Conservation (phyloP, 176 grass and related monocot genomes). For the Oryza glumipatula region DNA sequence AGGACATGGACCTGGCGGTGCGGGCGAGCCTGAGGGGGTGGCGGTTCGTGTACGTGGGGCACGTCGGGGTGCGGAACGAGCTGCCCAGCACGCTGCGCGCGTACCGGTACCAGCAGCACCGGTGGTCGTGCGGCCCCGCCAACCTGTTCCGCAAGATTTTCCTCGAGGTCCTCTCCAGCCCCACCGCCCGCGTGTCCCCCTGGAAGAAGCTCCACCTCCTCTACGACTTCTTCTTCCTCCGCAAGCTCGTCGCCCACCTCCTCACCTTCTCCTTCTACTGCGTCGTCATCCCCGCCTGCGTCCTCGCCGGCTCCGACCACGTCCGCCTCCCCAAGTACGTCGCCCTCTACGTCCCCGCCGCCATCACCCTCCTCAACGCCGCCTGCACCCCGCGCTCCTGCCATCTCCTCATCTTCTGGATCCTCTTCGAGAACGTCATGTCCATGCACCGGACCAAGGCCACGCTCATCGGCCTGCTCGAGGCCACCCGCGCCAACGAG, state of each 20-base stretch:
- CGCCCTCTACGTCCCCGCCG: constrained; percentile 67
- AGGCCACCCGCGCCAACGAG: constrained; percentile 82
- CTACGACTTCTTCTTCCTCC: constrained; percentile 86
- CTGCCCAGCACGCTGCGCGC: constrained; percentile 76
- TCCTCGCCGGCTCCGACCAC: constrained; percentile 56
- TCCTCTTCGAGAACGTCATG: constrained; percentile 95
- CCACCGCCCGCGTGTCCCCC: constrained; percentile 48
- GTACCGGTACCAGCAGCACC: constrained; percentile 81
- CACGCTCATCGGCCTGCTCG: constrained; percentile 71
- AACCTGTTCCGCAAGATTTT: constrained; percentile 84
- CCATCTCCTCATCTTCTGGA: constrained; percentile 91
- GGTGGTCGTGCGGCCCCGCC: constrained; percentile 78
- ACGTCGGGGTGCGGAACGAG: constrained; percentile 72
- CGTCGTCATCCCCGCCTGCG: constrained; percentile 75
- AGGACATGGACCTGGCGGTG: constrained; percentile 96
- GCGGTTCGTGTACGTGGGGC: constrained; percentile 69
- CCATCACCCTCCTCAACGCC: constrained; percentile 84
- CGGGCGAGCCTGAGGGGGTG: constrained; percentile 72
- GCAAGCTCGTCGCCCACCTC: constrained; percentile 87
- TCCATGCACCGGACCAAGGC: constrained; percentile 89
- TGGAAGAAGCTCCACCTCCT: constrained; percentile 90
- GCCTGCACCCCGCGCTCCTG: constrained; percentile 73
- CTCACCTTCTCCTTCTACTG: constrained; percentile 91
- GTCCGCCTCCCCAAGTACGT: constrained; percentile 74
- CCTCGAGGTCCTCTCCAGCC: constrained; percentile 59